Evolutionary conservation across 2,329 filamentous ascomycete genomes (phyloP), one percentile per base, ranked within the genome.

Genomic region (Pseudogymnoascus pannorum): DNA sequence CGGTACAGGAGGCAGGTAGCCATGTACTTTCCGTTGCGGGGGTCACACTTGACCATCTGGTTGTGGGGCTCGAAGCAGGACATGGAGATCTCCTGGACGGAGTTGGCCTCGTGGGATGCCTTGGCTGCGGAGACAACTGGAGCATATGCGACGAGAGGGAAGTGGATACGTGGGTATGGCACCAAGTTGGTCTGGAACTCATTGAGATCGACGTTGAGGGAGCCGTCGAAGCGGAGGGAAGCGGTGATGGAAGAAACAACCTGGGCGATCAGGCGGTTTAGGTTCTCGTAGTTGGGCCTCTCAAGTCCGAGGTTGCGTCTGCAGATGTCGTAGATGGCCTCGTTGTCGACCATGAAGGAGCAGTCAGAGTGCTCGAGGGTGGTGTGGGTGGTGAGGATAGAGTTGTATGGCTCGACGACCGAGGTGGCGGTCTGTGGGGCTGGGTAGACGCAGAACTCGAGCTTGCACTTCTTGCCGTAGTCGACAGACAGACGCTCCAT

Each of bases 161-260:
- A 99, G 82, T 99, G 93, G 74, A 99, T 99, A 81, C 93, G 92
- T 68, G 93, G 93, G 81, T 97, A 99, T 65, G 93, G 93, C 66
- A 99, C 93, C 79, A 99, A 80, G 85, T 99, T 99, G 80, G 93
- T 99, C 86, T 99, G 93, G 90, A 99, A 99, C 83, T 99, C 93
- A 84, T 97, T 97, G 70, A 99, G 81, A 78, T 99, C 93, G 80
- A 99, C 94, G 81, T 99, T 99, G 72, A 99, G 89, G 69, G 94
- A 97, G 69, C 93, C 93, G 75, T 97, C 93, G 79, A 97, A 99
- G 75, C 93, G 92, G 73, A 99, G 92, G 68, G 93, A 97, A 68
- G 93, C 92, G 69, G 93, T 99, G 79, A 97, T 97, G 72, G 93
- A 97, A 60, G 92, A 97, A 71, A 99, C 94, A 70, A 99, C 93